Evolutionary conservation across 805 yeast genomes (phyloP).

Genomic region (Hanseniaspora osmophila): DNA sequence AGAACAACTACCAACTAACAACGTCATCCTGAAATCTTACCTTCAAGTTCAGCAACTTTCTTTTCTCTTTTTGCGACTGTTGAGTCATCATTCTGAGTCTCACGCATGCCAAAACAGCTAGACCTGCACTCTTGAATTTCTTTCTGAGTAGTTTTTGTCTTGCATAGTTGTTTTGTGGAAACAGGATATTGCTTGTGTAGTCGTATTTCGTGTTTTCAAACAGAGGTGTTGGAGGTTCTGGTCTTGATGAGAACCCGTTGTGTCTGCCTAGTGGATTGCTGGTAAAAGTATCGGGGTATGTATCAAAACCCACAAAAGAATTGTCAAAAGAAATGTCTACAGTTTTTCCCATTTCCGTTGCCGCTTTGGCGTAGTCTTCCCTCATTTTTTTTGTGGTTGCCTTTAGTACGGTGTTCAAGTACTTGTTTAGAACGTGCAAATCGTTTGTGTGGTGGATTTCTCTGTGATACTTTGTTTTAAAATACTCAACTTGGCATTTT

Average conservation of each 20-base stretch:
- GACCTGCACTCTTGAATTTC: constrained; percentile 19
- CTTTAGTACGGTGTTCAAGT: constrained; percentile 18
- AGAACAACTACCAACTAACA: neutral
- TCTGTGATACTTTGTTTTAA: constrained; percentile 18
- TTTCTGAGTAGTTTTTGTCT: constrained; percentile 1
- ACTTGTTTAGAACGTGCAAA: constrained; percentile 19
- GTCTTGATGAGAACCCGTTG: no score
- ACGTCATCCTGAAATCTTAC: constrained; percentile 15
- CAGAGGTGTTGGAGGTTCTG: no score
- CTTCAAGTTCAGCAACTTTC: constrained; percentile 15
- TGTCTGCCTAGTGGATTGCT: no score
- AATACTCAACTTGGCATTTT: constrained; percentile 8
- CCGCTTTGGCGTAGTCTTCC: constrained; percentile 16
- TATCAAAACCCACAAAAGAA: no score
- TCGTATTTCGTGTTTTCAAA: neutral
- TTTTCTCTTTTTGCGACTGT: constrained; percentile 16
- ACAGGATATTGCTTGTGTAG: neutral
- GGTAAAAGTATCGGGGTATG: no score
- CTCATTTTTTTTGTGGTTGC: constrained; percentile 19
- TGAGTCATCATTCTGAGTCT: constrained; percentile 16
- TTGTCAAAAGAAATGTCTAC: no score
- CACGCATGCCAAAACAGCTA: constrained; percentile 18
- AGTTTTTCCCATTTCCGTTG: neutral
- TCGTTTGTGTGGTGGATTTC: constrained; percentile 22
- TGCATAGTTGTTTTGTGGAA: neutral